phyloP scores from a whole-genome alignment of 139 green algal genomes.

The Ettlia oleoabundans region DNA sequence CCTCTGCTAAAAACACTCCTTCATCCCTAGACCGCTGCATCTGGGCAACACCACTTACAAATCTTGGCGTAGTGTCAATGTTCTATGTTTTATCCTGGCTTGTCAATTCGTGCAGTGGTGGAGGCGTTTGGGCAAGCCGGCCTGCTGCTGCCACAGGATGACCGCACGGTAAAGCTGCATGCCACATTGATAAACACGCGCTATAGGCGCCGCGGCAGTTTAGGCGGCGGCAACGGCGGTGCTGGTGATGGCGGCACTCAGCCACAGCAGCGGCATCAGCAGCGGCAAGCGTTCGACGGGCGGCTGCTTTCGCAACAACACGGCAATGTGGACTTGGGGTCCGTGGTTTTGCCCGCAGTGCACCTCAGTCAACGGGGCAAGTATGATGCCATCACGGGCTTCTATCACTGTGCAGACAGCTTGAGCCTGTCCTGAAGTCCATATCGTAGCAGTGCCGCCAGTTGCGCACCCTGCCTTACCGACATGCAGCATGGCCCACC shows the following conservation, averaged over 20 bases:
- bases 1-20: no score
- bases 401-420: conserved; percentile 38
- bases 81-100: no score
- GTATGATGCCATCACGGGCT: conserved; percentile 44
- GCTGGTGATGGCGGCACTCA: background rate
- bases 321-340: background rate
- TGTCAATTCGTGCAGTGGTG: conserved; percentile 38
- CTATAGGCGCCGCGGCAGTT: background rate
- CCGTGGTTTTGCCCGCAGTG: conserved; percentile 12
- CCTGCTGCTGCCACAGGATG: conserved; percentile 51
- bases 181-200: conserved; percentile 59
- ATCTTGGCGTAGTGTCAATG: no score
- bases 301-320: conserved; percentile 31
- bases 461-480: no score
- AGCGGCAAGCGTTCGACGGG: conserved; percentile 52
- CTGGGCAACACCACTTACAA: no score
- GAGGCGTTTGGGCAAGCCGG: conserved; percentile 43
- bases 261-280: conserved; percentile 25
- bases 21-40: no score
- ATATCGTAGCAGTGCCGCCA: no score
- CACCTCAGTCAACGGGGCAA: conserved; percentile 46
- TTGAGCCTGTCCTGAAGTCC: background rate
- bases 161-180: conserved; percentile 58
- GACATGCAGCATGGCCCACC: no score
- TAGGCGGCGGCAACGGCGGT: background rate